These are phyloP conservation scores for Neltuma alba DNA, from an alignment of 306 rosid genomes.

Conservation along the genomic window DNA sequence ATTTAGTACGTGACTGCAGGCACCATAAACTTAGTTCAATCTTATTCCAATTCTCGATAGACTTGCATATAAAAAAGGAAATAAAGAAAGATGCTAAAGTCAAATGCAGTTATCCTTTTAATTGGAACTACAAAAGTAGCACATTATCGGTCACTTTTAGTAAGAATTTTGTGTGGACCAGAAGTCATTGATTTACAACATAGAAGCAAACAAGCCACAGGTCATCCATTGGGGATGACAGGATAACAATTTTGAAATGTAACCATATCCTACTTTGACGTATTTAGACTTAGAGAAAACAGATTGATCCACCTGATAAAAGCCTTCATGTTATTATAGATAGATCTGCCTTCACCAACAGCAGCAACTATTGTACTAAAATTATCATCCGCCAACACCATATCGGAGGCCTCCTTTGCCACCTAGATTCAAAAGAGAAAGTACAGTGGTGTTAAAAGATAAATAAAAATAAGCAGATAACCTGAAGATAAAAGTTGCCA, in stretches of 20 bases:
- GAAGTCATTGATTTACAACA: constrained; percentile 5
- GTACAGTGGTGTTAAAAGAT: neutral
- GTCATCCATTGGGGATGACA: neutral
- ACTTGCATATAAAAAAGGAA: neutral
- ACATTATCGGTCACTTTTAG: constrained; percentile 1
- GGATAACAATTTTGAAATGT: neutral
- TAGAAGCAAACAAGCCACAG: neutral
- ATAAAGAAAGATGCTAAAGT: neutral
- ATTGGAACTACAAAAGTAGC: neutral
- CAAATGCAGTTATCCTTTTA: neutral
- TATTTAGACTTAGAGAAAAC: constrained; percentile 6
- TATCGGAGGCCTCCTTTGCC: constrained; percentile 97
- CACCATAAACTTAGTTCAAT: neutral
- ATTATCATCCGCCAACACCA: constrained; percentile 96
- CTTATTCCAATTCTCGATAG: neutral
- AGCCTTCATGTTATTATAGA: constrained; percentile 96
- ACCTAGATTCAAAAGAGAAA: constrained; percentile 54
- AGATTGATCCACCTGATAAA: constrained; percentile 74
- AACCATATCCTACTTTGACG: constrained; percentile 5
- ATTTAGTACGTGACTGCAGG: constrained; percentile 13
- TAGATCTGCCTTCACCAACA: constrained; percentile 95
- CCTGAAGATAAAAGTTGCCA: neutral
- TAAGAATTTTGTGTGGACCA: constrained; percentile 6
- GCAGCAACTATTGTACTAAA: constrained; percentile 96
- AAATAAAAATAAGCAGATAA: neutral